Percentiles rank a stretch among this genome's conserved stretches.
Conservation (phyloP, 495 filamentous ascomycete genomes). For the Bathelium albidoporum region DNA sequence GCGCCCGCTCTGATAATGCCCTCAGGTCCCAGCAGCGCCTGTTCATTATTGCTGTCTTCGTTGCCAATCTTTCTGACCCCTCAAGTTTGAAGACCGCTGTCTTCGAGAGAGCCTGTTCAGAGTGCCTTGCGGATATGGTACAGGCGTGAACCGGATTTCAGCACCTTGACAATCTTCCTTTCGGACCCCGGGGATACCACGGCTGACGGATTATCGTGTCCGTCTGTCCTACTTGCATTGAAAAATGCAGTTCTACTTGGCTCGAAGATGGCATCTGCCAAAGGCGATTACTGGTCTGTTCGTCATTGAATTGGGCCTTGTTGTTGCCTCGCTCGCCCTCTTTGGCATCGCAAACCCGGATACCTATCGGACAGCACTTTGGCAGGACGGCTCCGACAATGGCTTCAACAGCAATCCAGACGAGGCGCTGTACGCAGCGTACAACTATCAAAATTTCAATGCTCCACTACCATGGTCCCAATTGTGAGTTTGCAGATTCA, state of each 20-base stretch:
- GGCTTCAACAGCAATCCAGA: conserved; percentile 75
- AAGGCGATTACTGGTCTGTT: conserved; percentile 55
- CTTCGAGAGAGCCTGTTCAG: neutral
- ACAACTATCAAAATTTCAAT: conserved; percentile 58
- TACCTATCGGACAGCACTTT: conserved; percentile 66
- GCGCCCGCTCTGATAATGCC: conserved; percentile 5
- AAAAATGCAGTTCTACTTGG: conserved; percentile 10
- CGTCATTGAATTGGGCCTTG: conserved; percentile 56
- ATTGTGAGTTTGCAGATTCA: conserved; percentile 47
- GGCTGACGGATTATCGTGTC: neutral
- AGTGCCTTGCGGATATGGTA: neutral
- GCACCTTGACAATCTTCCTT: neutral
- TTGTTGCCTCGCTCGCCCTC: conserved; percentile 61
- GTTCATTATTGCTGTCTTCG: neutral
- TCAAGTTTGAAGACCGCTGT: neutral
- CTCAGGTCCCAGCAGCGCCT: neutral
- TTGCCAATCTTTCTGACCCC: neutral
- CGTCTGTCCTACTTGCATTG: neutral
- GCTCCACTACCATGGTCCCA: conserved; percentile 73
- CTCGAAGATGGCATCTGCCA: conserved; percentile 55
- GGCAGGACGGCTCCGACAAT: conserved; percentile 68
- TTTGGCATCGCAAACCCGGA: conserved; percentile 75
- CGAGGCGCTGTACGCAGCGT: conserved; percentile 60
- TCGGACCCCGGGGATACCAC: neutral
- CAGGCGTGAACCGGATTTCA: neutral